phyloP scores from a whole-genome alignment of 129 eudicot species.

The Pseudognaphalium luteoalbum region DNA sequence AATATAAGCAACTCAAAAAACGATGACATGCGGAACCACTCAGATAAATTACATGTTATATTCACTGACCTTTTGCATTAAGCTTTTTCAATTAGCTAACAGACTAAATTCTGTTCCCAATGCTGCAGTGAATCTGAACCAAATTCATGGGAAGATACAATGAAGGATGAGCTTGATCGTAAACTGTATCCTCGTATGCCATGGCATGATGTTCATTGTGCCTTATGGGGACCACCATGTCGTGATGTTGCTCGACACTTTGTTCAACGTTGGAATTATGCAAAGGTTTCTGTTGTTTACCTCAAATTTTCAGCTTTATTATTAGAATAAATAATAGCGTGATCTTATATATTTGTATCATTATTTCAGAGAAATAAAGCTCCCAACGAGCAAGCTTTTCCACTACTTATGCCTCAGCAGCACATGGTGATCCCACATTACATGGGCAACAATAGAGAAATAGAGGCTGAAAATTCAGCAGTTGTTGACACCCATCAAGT shows the following conservation, averaged over 20 bases:
- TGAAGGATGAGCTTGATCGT: conserved; percentile 93
- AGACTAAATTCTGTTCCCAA: neutral
- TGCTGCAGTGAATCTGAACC: conserved; percentile 92
- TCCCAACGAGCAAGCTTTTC: conserved; percentile 89
- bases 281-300: conserved; percentile 59
- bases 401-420: conserved; percentile 95
- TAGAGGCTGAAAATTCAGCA: conserved; percentile 35
- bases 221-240: conserved; percentile 98
- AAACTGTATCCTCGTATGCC: conserved; percentile 94
- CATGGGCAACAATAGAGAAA: conserved; percentile 58
- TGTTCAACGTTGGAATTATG: conserved; percentile 98
- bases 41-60: neutral
- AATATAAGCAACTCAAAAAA: conserved; percentile 13
- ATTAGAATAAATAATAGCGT: neutral
- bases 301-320: conserved; percentile 18
- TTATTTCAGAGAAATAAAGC: conserved; percentile 92
- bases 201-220: conserved; percentile 99
- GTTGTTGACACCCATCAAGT: conserved; percentile 31
- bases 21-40: conserved; percentile 2
- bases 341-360: conserved; percentile 14
- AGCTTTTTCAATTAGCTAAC: neutral
- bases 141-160: conserved; percentile 95
- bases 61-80: neutral
- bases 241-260: conserved; percentile 97
- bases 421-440: conserved; percentile 99